These are phyloP conservation scores for Coprinellus micaceus DNA, from an alignment of 768 basidiomycete genomes.

Conservation along the genomic window DNA sequence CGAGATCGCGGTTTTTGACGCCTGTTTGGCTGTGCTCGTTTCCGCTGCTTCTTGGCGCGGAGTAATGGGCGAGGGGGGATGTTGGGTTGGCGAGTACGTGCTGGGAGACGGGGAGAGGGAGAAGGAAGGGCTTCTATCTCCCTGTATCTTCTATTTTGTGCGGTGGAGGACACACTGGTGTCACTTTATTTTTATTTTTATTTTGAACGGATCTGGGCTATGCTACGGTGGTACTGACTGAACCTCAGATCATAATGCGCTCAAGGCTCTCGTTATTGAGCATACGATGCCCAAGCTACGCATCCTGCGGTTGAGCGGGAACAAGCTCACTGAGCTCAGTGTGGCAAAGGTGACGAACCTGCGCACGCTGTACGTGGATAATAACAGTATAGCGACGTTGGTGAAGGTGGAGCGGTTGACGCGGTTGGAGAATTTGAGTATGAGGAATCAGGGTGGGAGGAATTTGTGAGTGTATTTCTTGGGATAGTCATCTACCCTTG, in stretches of 20 bases:
- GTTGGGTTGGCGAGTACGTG: no score
- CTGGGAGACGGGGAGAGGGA: no score
- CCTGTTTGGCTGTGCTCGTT: no score
- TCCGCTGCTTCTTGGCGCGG: no score
- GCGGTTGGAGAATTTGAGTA: constrained; percentile 84
- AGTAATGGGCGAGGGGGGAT: no score
- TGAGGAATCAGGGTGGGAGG: constrained; percentile 82
- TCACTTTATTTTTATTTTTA: no score
- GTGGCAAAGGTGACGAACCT: constrained; percentile 62
- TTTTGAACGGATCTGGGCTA: constrained; percentile 11
- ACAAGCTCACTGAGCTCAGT: constrained; percentile 67
- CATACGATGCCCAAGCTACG: constrained; percentile 65
- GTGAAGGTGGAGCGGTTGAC: constrained; percentile 51
- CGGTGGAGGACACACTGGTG: no score
- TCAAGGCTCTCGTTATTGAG: constrained; percentile 52
- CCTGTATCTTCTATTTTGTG: neutral
- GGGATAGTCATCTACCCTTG: constrained; percentile 6
- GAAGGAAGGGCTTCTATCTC: no score
- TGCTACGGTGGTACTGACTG: neutral
- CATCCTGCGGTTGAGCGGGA: constrained; percentile 82
- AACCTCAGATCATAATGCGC: constrained; percentile 64
- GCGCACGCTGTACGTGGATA: constrained; percentile 90
- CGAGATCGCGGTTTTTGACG: no score
- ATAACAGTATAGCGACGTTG: constrained; percentile 59
- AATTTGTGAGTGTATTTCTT: constrained; percentile 59